Evolutionary conservation across 805 yeast species (phyloP), one percentile per base, ranked within the genome.

Genomic region (Lipomyces lipofer): DNA sequence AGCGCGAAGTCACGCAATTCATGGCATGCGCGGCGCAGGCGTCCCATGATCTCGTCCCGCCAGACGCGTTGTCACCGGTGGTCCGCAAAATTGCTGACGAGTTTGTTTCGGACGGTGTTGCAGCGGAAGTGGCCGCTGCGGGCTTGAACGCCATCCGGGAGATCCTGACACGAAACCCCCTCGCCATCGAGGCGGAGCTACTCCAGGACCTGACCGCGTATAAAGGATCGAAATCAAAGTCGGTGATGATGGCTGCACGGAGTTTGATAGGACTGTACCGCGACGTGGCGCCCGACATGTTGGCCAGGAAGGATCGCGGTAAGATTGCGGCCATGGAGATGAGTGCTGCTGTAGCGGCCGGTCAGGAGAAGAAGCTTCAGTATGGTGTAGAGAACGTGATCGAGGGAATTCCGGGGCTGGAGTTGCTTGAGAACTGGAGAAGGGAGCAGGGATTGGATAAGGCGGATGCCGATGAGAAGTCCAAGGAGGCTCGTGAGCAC

Each of bases 1-100:
- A 94, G 72, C 76, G 82, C 53, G 86, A 92, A 64, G 99, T 94
- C 42, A 94, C 99, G 0, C 95, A 89, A 70, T 85, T 94, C 61
- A 82, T 94, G 88, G 98, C 99, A 6, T 96, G 98, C 3, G 78
- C 88, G 45, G 99, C 99, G 0, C 99, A 94, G 75, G 89, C 98
- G 0, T 81, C 95, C 25, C 99, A 94, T 69, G 98, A 94, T 66
- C 76, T 94, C 66, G 97, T 94, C 6, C 99, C 99, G 24, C 99
- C 99, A 4, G 99, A 94, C 69, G 82, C 84, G 13, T 80, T 94
- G 56, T 75, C 79, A 43, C 84, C 85, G 47, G 83, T 94, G 63
- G 84, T 94, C 8, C 81, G 96, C 54, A 94, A 92, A 68, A 83
- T 94, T 62, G 98, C 99, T 1, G 95, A 94, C 72, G 99, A 94